Base-by-base conservation (phyloP, 2,329 filamentous ascomycete species). In the Karstenula rhodostoma region DNA sequence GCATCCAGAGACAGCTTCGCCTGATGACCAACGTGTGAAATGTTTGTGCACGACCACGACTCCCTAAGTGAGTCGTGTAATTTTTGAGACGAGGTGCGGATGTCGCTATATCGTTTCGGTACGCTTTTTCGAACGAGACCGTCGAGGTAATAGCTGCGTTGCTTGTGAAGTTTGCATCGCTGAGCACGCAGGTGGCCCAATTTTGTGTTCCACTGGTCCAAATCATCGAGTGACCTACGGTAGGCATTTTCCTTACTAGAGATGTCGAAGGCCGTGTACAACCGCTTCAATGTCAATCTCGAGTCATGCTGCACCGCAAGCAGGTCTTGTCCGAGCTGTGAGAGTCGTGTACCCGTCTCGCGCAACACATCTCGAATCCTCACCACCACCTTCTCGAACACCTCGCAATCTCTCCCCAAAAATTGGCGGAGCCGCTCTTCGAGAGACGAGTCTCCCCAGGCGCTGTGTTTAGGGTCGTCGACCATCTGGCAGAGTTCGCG, bases 1-100 rank as follows among this genome's bases (percentile, higher is more conserved):
- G 61, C 48, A 40, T 56, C 43, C 22, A 63, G 55, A 15, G 56
- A 60, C 8, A 63, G 44, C 35, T 58, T 63, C 19, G 61, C 61
- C 27, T 60, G 61, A 33, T 61, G 61, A 2, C 50, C 61, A 9
- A 55, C 55, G 23, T 63, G 61, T 19, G 61, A 63, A 10, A 55
- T 54, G 32, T 63, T 63, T 1, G 58, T 57, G 43, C 61, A 63
- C 15, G 58, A 63, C 58, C 58, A 63, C 1, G 61, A 60, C 25
- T 60, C 55, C 33, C 35, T 27, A 1, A 63, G 49, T 7, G 61
- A 57, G 3, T 54, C 51, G 17, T 61, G 55, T 9, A 61, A 50
- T 12, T 29, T 52, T 19, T 56, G 46, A 10, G 54, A 63, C 29
- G 44, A 44, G 8, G 46, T 57, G 6, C 33, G 42, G 22, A 58